phyloP scores from a whole-genome alignment of 2,329 filamentous ascomycete species.

The Diaporthe australafricana region DNA sequence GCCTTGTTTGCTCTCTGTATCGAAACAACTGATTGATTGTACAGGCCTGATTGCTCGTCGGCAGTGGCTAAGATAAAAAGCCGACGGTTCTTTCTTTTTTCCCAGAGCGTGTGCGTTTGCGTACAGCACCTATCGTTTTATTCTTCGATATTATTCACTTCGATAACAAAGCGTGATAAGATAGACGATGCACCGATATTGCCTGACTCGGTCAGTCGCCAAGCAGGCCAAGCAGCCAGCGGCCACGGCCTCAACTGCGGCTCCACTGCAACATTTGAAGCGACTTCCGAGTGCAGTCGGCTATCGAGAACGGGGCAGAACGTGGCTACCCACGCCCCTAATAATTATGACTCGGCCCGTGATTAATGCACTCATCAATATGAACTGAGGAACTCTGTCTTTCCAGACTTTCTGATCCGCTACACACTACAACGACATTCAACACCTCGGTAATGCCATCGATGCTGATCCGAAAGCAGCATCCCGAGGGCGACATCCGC shows the following conservation, averaged over 20 bases:
- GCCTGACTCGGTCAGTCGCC: slow-evolving; percentile 19
- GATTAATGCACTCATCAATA: neutral
- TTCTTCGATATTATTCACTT: slow-evolving; percentile 22
- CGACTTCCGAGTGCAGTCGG: slow-evolving; percentile 5
- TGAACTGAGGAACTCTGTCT: neutral
- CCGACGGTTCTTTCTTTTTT: neutral
- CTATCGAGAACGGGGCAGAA: neutral
- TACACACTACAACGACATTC: neutral
- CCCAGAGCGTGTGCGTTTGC: neutral
- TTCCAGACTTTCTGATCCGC: neutral
- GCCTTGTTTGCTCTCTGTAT: neutral
- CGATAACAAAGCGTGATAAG: slow-evolving; percentile 8
- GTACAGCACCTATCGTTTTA: neutral
- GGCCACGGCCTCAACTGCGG: neutral
- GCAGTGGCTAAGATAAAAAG: neutral
- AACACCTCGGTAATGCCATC: too few relatives aligned
- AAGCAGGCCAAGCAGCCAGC: slow-evolving; percentile 18
- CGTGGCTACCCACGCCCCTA: slow-evolving; percentile 7
- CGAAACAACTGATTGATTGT: neutral
- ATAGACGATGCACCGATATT: slow-evolving; percentile 22
- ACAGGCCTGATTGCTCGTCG: too few relatives aligned
- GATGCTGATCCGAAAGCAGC: neutral
- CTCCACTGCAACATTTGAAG: neutral
- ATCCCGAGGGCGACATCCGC: slow-evolving; percentile 14
- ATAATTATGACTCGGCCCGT: slow-evolving; percentile 6